Conservation (phyloP, 371 early-diverging fungal genomes). For the Syncephalastrum racemosum region DNA sequence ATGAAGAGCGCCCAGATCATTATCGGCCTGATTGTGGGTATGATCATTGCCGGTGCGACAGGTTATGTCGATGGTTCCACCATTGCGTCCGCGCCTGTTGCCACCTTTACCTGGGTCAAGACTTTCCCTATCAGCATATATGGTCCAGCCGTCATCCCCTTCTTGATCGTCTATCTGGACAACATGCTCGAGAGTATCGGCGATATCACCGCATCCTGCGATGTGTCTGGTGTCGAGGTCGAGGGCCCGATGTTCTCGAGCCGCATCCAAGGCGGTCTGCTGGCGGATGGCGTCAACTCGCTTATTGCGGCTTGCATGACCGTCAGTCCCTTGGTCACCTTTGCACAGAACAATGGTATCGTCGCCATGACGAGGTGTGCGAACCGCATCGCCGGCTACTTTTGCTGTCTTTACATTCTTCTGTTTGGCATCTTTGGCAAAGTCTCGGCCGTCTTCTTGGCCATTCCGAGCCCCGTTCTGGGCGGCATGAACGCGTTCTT, state of each 20-base stretch:
- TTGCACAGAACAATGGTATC: constrained; percentile 69
- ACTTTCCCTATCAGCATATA: constrained; percentile 61
- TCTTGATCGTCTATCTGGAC: constrained; percentile 56
- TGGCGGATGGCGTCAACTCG: constrained; percentile 63
- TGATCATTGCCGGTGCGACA: constrained; percentile 58
- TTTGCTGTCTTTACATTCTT: constrained; percentile 57
- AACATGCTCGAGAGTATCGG: constrained; percentile 59
- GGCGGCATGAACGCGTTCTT: constrained; percentile 67
- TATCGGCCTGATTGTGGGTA: constrained; percentile 61
- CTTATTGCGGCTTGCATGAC: constrained; percentile 58
- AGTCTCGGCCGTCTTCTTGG: constrained; percentile 61
- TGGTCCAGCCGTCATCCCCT: constrained; percentile 66
- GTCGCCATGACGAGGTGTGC: constrained; percentile 61
- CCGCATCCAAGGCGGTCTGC: constrained; percentile 62
- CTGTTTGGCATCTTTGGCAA: constrained; percentile 64
- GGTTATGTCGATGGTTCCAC: constrained; percentile 55
- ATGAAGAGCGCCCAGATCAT: constrained; percentile 65
- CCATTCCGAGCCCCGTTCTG: constrained; percentile 51
- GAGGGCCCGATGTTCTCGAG: constrained; percentile 61
- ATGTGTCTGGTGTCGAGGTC: constrained; percentile 61
- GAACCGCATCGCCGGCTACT: constrained; percentile 62
- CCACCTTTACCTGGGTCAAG: constrained; percentile 59
- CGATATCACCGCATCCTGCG: constrained; percentile 67
- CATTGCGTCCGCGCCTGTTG: constrained; percentile 51
- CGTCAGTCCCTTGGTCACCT: constrained; percentile 59